Conservation (phyloP, 176 grass and related monocot genomes). For the Ampelocalamus luodianensis region DNA sequence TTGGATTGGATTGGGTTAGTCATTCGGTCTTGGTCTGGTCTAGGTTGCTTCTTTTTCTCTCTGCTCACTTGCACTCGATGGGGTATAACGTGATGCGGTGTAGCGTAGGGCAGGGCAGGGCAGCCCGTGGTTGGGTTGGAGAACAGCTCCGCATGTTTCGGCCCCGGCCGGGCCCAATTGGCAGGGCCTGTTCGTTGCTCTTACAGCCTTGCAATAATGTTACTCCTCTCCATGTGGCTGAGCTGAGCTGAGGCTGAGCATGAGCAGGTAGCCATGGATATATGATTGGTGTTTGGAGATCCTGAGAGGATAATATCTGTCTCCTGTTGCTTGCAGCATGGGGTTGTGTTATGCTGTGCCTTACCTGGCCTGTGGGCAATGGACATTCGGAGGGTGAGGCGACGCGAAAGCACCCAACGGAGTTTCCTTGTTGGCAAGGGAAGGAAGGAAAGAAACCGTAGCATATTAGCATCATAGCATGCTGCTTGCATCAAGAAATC, state of each 20-base stretch:
- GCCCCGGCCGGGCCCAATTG: background rate
- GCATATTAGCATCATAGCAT: background rate
- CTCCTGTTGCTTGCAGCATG: background rate
- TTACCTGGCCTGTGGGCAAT: constrained; percentile 30
- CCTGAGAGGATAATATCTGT: background rate
- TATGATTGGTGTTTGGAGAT: background rate
- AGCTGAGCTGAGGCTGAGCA: background rate
- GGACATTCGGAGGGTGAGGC: background rate
- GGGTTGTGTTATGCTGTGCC: constrained; percentile 8
- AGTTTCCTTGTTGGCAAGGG: background rate
- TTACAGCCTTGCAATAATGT: background rate
- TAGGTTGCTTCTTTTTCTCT: background rate
- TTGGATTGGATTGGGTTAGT: background rate
- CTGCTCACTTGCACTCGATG: background rate
- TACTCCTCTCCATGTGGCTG: background rate
- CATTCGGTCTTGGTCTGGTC: background rate
- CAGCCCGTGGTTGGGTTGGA: too few relatives aligned
- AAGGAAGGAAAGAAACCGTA: background rate
- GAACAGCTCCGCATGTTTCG: too few relatives aligned
- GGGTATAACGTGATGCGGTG: background rate
- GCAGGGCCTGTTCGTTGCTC: too few relatives aligned
- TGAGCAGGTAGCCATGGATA: background rate
- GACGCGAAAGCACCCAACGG: background rate
- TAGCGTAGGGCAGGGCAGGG: background rate
- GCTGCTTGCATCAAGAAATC: background rate